These are phyloP conservation scores for Carex pumila DNA, from an alignment of 176 grass and related monocot genomes.

Conservation along the genomic window DNA sequence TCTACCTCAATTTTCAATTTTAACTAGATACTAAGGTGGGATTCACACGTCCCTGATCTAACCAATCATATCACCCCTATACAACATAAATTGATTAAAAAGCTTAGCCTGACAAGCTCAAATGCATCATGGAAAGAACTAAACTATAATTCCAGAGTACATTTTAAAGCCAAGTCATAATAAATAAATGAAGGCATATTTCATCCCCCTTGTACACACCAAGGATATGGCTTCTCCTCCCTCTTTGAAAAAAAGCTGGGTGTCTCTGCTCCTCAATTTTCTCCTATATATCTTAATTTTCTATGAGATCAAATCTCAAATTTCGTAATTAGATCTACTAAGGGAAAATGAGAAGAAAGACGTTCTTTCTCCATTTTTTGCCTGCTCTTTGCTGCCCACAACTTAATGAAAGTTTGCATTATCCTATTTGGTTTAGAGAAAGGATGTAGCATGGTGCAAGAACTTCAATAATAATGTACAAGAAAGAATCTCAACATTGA, in stretches of 20 bases:
- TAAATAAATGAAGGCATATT: not conserved
- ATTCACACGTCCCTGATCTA: not conserved
- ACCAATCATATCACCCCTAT: not conserved
- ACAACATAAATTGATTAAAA: not conserved
- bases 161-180: not conserved
- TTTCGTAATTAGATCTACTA: too few species aligned
- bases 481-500: too few species aligned
- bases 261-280: too few species aligned
- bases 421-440: not conserved
- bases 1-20: not conserved
- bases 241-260: not conserved
- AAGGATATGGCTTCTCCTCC: not conserved
- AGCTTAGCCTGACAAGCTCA: not conserved
- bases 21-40: not conserved
- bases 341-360: too few species aligned
- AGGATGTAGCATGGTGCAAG: too few species aligned
- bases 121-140: not conserved
- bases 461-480: too few species aligned
- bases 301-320: too few species aligned
- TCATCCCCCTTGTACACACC: not conserved
- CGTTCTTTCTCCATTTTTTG: too few species aligned
- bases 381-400: too few species aligned
- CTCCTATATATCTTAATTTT: too few species aligned
- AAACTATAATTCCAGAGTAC: not conserved
- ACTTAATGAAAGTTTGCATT: not conserved